These are phyloP conservation scores for Pythium folliculosum DNA, from an alignment of 352 stramenopile species.

Conservation along the genomic window DNA sequence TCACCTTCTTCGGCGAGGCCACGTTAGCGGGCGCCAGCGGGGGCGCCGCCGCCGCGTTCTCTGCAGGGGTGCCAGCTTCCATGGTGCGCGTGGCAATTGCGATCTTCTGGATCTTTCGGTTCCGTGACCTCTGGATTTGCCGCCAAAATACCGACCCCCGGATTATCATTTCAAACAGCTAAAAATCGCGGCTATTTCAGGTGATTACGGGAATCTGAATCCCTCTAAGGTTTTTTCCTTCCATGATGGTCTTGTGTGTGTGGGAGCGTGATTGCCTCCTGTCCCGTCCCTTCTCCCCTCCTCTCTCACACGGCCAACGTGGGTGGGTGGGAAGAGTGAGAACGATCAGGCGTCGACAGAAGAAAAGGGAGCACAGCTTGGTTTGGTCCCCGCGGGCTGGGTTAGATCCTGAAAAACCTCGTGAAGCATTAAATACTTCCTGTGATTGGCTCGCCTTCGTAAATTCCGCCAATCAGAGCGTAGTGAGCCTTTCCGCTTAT, in stretches of 20 bases:
- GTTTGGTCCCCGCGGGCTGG: slow-evolving; percentile 11
- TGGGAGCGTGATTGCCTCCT: background rate
- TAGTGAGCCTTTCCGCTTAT: slow-evolving; percentile 30
- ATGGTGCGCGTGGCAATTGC: background rate
- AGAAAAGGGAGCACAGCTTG: slow-evolving; percentile 26
- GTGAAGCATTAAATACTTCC: background rate
- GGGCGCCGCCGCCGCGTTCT: background rate
- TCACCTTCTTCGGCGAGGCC: background rate
- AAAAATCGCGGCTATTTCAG: slow-evolving; percentile 3
- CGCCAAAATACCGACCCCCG: slow-evolving; percentile 18
- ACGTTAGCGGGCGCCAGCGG: background rate
- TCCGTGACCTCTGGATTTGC: slow-evolving; percentile 13
- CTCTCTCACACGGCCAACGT: slow-evolving; percentile 11
- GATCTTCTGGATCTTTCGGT: slow-evolving; percentile 18
- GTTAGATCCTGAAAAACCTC: slow-evolving; percentile 36
- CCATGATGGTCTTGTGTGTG: slow-evolving; percentile 5
- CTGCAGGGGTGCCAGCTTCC: background rate
- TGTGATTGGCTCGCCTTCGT: slow-evolving; percentile 33
- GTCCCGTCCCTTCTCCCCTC: slow-evolving; percentile 28
- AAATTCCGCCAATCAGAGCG: slow-evolving; percentile 39
- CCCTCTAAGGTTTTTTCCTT: slow-evolving; percentile 16
- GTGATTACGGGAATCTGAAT: slow-evolving; percentile 7
- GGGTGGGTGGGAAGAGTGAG: slow-evolving; percentile 20
- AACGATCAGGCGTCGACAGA: slow-evolving; percentile 22
- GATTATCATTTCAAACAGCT: slow-evolving; percentile 12